Base-by-base conservation (phyloP, 768 basidiomycete species). In the Leccinum subtestaceum region DNA sequence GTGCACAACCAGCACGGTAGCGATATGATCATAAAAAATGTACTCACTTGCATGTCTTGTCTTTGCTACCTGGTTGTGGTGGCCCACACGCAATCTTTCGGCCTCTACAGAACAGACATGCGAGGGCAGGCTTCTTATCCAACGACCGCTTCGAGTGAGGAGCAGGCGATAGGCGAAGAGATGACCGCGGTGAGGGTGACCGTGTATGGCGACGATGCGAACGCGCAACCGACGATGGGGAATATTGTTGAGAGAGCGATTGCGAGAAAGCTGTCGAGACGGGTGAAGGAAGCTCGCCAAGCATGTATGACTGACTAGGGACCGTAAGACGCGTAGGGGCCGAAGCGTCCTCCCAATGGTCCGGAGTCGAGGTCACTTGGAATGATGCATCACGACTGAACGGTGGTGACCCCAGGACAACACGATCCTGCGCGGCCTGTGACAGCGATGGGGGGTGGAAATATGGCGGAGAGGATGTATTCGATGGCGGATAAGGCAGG, bases 51-150 rank as follows among this genome's bases (percentile, higher is more conserved):
- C 86, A 88, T 0, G 84, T 83, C 60, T 78, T 78, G 61, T 84
- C 82, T 52, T 75, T 74, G 61, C 80, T 83, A 9, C 79, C 81
- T 1, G 80, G 77, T 12, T 77, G 63, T 2, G 85, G 83, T 11
- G 85, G 81, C 0, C 86, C 86, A 60, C 86, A 88, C 9, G 86
- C 86, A 52, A 88, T 88, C 73, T 87, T 87, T 45, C 86, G 76
- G 5, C 84, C 84, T 43, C 86, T 77, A 66, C 86, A 87, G 65
- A 87, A 87, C 6, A 85, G 73, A 61, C 86, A 87, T 1, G 86
- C 86, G 1, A 87, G 74, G 3, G 81, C 78, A 15, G 86, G 86
- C 61, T 86, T 87, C 74, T 82, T 84, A 55, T 76, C 74, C 25
- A 72, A 46, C 3, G 64, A 34, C 55, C 74, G 65, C 48, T 72